Evolutionary conservation across 331 rosid species (phyloP).

Genomic region (Acacia pycnantha): DNA sequence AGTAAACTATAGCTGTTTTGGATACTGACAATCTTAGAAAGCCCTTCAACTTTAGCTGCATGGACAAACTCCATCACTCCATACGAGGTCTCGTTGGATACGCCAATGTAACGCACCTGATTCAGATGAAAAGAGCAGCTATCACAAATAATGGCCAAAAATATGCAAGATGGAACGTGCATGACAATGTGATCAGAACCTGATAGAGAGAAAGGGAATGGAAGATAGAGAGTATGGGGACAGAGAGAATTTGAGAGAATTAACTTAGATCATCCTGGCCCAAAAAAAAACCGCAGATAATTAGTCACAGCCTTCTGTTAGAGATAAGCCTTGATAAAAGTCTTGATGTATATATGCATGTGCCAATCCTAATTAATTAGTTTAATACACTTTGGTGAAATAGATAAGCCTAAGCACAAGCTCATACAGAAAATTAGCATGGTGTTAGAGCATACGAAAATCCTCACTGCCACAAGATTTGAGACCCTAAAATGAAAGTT

Average conservation of each 20-base stretch:
- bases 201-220: background rate
- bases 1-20: slow-evolving; percentile 82
- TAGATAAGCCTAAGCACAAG: background rate
- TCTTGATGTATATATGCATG: background rate
- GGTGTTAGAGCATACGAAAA: too few species aligned
- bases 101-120: slow-evolving; percentile 86
- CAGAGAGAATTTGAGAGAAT: background rate
- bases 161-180: slow-evolving; percentile 28
- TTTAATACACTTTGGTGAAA: too few species aligned
- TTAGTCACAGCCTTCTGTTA: background rate
- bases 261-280: background rate
- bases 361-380: background rate
- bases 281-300: background rate
- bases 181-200: slow-evolving; percentile 18
- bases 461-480: too few species aligned
- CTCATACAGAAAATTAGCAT: background rate
- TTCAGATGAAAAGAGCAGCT: slow-evolving; percentile 15
- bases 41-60: slow-evolving; percentile 79
- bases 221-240: background rate
- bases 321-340: too few species aligned
- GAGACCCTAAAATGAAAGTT: too few species aligned
- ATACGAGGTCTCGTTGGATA: slow-evolving; percentile 93
- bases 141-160: slow-evolving; percentile 12
- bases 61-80: slow-evolving; percentile 95
- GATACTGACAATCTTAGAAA: slow-evolving; percentile 88